Conservation (phyloP, 192 early-diverging fungal genomes). For the Coemansia sp. region DNA sequence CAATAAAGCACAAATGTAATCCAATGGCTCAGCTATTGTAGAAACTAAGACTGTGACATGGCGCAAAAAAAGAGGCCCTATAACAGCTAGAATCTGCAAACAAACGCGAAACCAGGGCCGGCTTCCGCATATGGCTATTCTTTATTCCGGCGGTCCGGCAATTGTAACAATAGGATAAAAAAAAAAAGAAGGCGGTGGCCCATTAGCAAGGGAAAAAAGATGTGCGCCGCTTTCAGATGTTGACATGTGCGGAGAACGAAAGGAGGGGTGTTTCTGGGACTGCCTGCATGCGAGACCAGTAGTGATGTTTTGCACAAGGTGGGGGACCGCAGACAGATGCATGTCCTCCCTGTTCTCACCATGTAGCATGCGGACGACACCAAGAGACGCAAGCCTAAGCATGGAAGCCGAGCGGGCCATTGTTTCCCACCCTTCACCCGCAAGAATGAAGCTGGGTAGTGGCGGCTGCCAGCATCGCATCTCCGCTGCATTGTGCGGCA, state of each 20-base stretch:
- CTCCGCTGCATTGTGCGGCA: constrained; percentile 2
- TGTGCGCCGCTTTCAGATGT: constrained; percentile 5
- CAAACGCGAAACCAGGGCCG: constrained; percentile 1
- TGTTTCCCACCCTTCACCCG: neutral
- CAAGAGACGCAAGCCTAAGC: neutral
- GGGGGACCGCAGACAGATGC: neutral
- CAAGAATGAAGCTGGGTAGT: neutral
- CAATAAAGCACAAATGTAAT: neutral
- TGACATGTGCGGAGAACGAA: constrained; percentile 2
- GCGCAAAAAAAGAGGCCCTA: neutral
- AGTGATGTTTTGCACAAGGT: neutral
- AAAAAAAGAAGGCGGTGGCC: neutral
- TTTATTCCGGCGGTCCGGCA: constrained; percentile 1
- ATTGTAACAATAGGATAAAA: neutral
- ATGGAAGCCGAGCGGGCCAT: neutral
- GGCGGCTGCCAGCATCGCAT: neutral
- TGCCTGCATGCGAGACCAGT: neutral
- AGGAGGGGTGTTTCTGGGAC: neutral
- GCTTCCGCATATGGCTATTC: neutral
- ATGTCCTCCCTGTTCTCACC: neutral
- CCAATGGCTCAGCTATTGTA: neutral
- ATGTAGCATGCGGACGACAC: neutral
- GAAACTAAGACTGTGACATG: constrained; percentile 1
- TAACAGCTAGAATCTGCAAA: neutral
- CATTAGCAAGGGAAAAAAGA: neutral